phyloP scores from a whole-genome alignment of 2,329 filamentous ascomycete genomes.

The Beauveria sp. region DNA sequence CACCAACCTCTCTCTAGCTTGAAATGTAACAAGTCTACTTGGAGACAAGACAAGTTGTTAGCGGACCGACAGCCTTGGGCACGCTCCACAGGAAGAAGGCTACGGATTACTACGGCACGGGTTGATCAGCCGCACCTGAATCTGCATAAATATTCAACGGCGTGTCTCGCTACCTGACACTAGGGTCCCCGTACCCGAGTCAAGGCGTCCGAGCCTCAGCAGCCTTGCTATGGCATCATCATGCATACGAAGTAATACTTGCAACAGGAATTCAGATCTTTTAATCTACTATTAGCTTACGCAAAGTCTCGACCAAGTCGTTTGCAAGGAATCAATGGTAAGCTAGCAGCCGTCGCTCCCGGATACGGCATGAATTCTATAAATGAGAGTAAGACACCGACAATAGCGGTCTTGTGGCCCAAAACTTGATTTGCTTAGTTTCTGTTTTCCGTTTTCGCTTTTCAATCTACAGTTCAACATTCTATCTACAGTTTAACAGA shows the following conservation, averaged over 20 bases:
- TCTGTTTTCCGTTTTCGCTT: not conserved
- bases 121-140: not conserved
- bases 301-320: not conserved
- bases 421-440: not conserved
- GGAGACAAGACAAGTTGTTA: not conserved
- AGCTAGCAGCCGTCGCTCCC: too few species aligned
- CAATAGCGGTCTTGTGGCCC: not conserved
- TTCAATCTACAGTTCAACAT: not conserved
- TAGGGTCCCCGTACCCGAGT: not conserved
- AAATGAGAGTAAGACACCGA: not conserved
- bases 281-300: not conserved
- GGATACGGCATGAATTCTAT: not conserved
- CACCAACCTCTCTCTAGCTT: too few species aligned
- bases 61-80: not conserved
- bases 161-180: not conserved
- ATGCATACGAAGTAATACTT: too few species aligned
- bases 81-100: not conserved
- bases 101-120: not conserved
- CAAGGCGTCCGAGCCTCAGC: not conserved
- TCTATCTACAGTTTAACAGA: not conserved
- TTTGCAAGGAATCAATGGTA: too few species aligned
- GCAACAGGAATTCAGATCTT: not conserved
- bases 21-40: not conserved
- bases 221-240: too few species aligned
- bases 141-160: not conserved